Conservation (phyloP, 768 basidiomycete genomes). For the Rhizopogon vulgaris region DNA sequence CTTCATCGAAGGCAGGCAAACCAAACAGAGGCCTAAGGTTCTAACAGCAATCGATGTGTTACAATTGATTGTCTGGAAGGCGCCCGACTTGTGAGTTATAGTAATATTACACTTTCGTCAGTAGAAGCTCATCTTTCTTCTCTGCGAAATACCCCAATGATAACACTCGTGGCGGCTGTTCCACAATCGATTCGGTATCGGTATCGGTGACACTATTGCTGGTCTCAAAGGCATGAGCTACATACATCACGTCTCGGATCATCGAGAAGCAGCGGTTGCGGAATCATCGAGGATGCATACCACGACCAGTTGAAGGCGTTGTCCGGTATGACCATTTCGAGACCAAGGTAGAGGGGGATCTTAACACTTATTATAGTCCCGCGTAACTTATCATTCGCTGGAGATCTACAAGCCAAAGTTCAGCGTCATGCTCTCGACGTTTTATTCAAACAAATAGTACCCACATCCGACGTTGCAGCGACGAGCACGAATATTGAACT, state of each 20-base stretch:
- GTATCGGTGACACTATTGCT: too few relatives aligned
- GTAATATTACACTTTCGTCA: neutral
- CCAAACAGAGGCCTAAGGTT: constrained; percentile 21
- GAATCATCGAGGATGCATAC: too few relatives aligned
- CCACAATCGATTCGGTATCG: too few relatives aligned
- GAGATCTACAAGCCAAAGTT: constrained; percentile 60
- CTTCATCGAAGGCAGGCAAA: constrained; percentile 19
- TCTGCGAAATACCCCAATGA: constrained; percentile 31
- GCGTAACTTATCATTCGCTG: constrained; percentile 54
- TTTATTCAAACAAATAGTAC: constrained; percentile 72
- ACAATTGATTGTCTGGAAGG: constrained; percentile 44
- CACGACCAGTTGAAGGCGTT: too few relatives aligned
- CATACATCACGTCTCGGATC: too few relatives aligned
- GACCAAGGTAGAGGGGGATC: too few relatives aligned
- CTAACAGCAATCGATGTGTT: constrained; percentile 38
- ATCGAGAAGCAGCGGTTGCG: too few relatives aligned
- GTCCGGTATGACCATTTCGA: too few relatives aligned
- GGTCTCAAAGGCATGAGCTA: too few relatives aligned
- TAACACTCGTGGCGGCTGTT: too few relatives aligned
- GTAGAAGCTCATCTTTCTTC: neutral
- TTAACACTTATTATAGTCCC: constrained; percentile 74
- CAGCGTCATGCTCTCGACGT: constrained; percentile 85
- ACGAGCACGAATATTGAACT: constrained; percentile 63
- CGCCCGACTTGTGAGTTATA: constrained; percentile 34
- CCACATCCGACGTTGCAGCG: constrained; percentile 29